These are phyloP conservation scores for Ophiostoma tasmaniense DNA, from an alignment of 2,329 filamentous ascomycete genomes.

Conservation along the genomic window DNA sequence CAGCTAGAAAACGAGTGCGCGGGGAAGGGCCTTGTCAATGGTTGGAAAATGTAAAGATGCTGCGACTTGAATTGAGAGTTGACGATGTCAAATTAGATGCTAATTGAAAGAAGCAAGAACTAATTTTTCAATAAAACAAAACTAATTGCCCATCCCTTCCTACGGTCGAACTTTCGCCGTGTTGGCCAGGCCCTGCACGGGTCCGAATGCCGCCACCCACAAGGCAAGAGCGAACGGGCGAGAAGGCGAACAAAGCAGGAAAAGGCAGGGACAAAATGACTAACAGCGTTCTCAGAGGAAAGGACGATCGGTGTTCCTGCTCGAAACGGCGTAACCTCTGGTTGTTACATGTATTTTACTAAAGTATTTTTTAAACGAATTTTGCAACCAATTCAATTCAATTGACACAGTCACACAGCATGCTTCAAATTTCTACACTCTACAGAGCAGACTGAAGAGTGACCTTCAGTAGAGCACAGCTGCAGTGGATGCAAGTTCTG, in stretches of 20 bases:
- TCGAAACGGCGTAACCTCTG: background rate
- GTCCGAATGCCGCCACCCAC: background rate
- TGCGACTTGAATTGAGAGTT: background rate
- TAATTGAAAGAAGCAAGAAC: background rate
- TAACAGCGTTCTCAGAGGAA: background rate
- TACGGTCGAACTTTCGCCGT: background rate
- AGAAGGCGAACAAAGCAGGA: background rate
- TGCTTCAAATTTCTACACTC: background rate
- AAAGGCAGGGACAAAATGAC: background rate
- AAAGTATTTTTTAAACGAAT: background rate
- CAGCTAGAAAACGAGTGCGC: background rate
- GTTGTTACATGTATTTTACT: background rate
- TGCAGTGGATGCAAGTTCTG: background rate
- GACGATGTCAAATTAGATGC: background rate
- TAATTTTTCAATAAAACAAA: background rate
- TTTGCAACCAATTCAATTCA: background rate
- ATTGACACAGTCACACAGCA: background rate
- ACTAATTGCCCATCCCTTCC: background rate
- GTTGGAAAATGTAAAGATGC: background rate
- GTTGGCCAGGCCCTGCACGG: background rate
- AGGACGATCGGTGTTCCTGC: background rate
- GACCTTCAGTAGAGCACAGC: background rate
- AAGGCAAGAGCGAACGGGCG: constrained; percentile 7
- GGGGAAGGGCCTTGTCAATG: background rate
- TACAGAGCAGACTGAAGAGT: too few relatives aligned